Percentiles rank a stretch among this genome's conserved stretches.
Evolutionary conservation across 345 rosid species (phyloP).

Genomic region (Trapa bicornis): DNA sequence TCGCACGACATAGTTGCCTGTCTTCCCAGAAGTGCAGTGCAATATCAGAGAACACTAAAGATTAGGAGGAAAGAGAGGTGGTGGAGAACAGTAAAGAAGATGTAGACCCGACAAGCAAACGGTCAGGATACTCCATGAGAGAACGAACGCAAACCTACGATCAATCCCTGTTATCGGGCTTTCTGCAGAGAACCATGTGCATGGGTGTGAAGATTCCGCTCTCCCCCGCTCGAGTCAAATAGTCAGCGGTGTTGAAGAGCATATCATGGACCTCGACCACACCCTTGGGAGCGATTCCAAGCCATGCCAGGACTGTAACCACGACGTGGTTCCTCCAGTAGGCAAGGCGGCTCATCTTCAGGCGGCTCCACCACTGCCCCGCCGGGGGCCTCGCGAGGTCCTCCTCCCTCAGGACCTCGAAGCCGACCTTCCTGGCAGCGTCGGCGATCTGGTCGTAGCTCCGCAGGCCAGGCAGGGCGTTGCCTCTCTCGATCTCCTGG

Average conservation of each 20-base stretch:
- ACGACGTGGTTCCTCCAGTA: conserved; percentile 93
- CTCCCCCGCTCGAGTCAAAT: conserved; percentile 71
- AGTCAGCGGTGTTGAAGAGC: conserved; percentile 79
- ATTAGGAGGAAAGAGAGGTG: too few species aligned
- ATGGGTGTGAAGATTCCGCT: conserved; percentile 83
- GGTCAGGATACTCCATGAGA: too few species aligned
- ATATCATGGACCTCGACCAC: conserved; percentile 91
- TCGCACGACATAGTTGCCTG: too few species aligned
- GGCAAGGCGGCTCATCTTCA: conserved; percentile 78
- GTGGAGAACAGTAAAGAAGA: too few species aligned
- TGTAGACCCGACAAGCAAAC: too few species aligned
- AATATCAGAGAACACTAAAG: too few species aligned
- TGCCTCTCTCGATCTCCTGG: conserved; percentile 84
- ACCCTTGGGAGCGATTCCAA: conserved; percentile 85
- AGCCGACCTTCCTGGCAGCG: conserved; percentile 64
- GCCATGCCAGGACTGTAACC: conserved; percentile 49
- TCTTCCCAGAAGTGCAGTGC: too few species aligned
- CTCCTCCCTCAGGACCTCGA: conserved; percentile 69
- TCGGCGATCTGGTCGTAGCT: conserved; percentile 42
- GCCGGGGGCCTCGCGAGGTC: conserved; percentile 83
- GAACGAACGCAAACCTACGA: too few species aligned
- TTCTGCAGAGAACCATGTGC: conserved; percentile 91
- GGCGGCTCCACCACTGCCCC: conserved; percentile 75
- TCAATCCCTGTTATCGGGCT: conserved; percentile 21
- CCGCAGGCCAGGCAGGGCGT: conserved; percentile 79